phyloP scores from a whole-genome alignment of 2,329 filamentous ascomycete genomes.

The Didymella sp. region DNA sequence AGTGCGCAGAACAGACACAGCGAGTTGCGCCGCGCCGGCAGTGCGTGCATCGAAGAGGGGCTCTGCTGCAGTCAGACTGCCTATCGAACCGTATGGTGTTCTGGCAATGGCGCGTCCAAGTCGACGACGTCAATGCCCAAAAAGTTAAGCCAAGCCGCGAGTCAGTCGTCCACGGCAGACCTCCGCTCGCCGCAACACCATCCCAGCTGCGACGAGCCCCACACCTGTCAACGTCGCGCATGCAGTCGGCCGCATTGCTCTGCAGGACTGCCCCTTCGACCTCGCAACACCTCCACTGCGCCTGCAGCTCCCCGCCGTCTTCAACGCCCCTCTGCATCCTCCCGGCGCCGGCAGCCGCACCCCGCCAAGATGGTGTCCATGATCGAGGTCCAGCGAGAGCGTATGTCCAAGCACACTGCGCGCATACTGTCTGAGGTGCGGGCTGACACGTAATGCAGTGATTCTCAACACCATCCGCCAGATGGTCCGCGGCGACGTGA shows the following conservation, averaged over 20 bases:
- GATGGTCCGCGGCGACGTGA: constrained; percentile 82
- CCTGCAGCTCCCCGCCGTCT: background rate
- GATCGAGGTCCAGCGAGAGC: constrained; percentile 81
- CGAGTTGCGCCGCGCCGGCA: constrained; percentile 38
- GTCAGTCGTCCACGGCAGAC: background rate
- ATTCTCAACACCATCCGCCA: constrained; percentile 76
- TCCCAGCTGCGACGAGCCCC: constrained; percentile 31
- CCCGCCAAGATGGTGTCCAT: constrained; percentile 79
- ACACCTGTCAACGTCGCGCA: constrained; percentile 19
- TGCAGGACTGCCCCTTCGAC: background rate
- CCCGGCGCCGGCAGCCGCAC: constrained; percentile 29
- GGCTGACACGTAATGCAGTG: constrained; percentile 57
- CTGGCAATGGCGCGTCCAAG: background rate
- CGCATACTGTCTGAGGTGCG: background rate
- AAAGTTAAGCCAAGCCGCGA: constrained; percentile 33
- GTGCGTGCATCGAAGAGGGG: constrained; percentile 35
- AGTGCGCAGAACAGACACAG: constrained; percentile 53
- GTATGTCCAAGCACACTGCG: constrained; percentile 52
- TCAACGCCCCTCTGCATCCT: background rate
- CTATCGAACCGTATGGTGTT: background rate
- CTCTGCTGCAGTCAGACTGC: background rate
- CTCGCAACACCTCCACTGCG: background rate
- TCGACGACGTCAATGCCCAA: constrained; percentile 31
- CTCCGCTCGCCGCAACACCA: constrained; percentile 23
- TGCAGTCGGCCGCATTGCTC: constrained; percentile 4